Base-by-base conservation (phyloP, 2,329 filamentous ascomycete species). In the Aspergillus sp. region DNA sequence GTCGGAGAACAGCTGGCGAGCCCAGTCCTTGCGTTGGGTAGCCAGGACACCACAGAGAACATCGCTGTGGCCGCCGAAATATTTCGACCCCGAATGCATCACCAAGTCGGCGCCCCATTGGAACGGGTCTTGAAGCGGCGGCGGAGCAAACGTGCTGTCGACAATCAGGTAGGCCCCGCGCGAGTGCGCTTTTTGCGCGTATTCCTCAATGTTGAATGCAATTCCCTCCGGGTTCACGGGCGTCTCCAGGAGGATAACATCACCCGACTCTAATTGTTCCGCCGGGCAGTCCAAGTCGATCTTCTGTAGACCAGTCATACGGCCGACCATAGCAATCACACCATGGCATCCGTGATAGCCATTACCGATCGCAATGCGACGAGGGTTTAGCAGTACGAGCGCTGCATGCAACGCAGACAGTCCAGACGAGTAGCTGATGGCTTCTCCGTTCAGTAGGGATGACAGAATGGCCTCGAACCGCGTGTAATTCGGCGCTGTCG, bases 291-390 rank as follows among this genome's bases (percentile, higher is more conserved):
- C 82, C 13, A 97, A 80, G 19, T 85, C 80, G 2, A 96, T 78
- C 59, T 87, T 81, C 67, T 86, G 73, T 22, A 95, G 82, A 0
- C 88, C 87, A 22, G 86, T 90, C 46, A 96, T 82, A 57, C 90
- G 89, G 53, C 81, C 73, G 59, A 95, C 79, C 50, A 97, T 74
- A 30, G 73, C 73, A 62, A 96, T 82, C 26, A 96, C 89, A 55
- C 89, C 90, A 71, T 96, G 90, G 73, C 90, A 95, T 62, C 94
- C 94, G 75, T 97, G 94, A 74, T 97, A 99, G 40, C 91, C 92
- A 14, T 81, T 85, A 35, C 86, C 86, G 59, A 97, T 90, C 60
- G 90, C 87, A 51, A 97, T 84, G 53, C 87, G 85, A 61, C 84
- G 84, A 1, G 94, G 94, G 69, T 95, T 91, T 8, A 95, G 75